Evolutionary conservation across 352 stramenopile genomes (phyloP), one percentile per base, ranked within the genome.

Genomic region (Pythium brachiatum): DNA sequence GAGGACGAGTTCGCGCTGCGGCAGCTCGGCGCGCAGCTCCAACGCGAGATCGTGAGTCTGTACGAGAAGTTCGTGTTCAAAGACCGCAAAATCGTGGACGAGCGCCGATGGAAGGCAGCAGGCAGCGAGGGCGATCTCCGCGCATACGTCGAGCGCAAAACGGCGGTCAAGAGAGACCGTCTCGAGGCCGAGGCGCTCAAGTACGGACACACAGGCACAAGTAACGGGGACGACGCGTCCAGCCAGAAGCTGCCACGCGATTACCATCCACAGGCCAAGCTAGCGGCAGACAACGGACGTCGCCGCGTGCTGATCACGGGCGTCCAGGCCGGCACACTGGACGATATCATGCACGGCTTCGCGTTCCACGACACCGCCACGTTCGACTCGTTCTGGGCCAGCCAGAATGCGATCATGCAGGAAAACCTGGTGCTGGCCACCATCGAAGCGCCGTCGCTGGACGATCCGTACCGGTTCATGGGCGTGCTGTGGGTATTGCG

Each of bases 341-440:
- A 90, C 18, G 80, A 90, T 32, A 69, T 76, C 38, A 74, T 90
- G 73, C 80, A 78, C 43, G 75, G 73, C 7, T 32, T 78, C 25
- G 46, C 71, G 21, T 70, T 72, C 20, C 76, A 74, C 16, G 75
- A 81, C 29, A 60, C 64, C 0, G 64, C 69, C 6, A 65, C 69
- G 2, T 60, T 76, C 12, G 60, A 74, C 26, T 69, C 77, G 39
- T 75, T 74, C 21, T 54, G 62, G 1, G 68, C 66, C 7, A 86
- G 79, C 54, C 74, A 71, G 11, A 61, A 74, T 4, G 69, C 79
- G 51, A 55, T 72, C 26, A 34, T 85, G 13, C n/a, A 73, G 23
- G 73, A 86, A 23, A 65, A 58, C 11, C 66, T 75, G 18, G 62
- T 88, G 34, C 64, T 89, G 2, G 62, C 72, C 53, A 64, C 47